Conservation (phyloP, 2,329 filamentous ascomycete genomes). For the Elsinoe arachidis region DNA sequence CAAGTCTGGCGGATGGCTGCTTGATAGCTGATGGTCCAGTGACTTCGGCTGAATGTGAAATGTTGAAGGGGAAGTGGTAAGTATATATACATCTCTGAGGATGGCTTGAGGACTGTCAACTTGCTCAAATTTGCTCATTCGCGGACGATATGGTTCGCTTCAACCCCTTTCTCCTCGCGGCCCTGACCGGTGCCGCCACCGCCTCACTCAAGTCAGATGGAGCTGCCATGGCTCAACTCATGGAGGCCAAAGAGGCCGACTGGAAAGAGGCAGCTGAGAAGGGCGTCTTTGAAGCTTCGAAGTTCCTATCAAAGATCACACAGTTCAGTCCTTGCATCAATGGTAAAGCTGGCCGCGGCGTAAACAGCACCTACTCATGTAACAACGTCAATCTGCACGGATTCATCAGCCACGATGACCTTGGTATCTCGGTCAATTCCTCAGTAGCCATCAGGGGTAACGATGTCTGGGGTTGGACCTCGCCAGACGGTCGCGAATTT, state of each 20-base stretch:
- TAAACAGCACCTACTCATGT: constrained; percentile 37
- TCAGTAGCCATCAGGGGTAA: constrained; percentile 30
- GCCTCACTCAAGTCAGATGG: not conserved
- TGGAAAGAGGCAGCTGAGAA: not conserved
- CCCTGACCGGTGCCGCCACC: not conserved
- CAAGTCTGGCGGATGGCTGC: not conserved
- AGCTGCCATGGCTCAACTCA: not conserved
- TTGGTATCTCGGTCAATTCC: constrained; percentile 40
- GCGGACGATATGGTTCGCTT: not conserved
- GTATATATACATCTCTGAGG: not conserved
- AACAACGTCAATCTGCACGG: constrained; percentile 46
- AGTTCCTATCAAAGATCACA: not conserved
- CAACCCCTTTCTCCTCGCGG: not conserved
- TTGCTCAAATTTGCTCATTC: not conserved
- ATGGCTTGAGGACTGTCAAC: not conserved
- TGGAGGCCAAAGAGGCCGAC: not conserved
- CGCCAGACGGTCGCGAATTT: constrained; percentile 46
- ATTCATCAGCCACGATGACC: constrained; percentile 46
- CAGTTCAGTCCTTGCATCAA: not conserved
- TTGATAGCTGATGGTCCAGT: not conserved
- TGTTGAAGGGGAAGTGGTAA: not conserved
- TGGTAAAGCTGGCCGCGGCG: not conserved
- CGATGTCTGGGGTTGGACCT: constrained; percentile 48
- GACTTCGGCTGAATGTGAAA: not conserved
- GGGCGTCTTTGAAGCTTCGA: not conserved